phyloP scores from a whole-genome alignment of 2,329 filamentous ascomycete genomes.

The Talaromyces rugulosus region DNA sequence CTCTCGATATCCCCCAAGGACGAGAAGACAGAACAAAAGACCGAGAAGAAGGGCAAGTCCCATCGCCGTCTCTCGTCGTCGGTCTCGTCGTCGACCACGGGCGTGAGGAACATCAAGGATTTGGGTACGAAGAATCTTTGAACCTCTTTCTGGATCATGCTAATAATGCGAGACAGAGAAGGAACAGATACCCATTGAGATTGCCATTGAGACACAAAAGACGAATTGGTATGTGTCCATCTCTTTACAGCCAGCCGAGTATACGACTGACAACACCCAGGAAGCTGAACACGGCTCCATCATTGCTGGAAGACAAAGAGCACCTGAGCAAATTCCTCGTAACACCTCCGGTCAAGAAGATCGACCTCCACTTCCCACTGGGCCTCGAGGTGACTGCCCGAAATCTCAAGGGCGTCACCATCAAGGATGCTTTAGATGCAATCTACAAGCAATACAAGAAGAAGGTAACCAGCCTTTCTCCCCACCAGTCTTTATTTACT shows the following conservation, averaged over 20 bases:
- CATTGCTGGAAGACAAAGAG: conserved; percentile 74
- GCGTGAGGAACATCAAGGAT: conserved; percentile 78
- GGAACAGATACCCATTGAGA: conserved; percentile 65
- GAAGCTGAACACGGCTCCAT: conserved; percentile 88
- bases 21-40: conserved; percentile 58
- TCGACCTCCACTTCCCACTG: conserved; percentile 86
- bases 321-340: conserved; percentile 77
- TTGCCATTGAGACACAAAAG: conserved; percentile 79
- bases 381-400: conserved; percentile 83
- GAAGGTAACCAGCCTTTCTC: conserved; percentile 55
- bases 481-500: neutral
- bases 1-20: conserved; percentile 64
- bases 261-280: conserved; percentile 44
- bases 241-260: no score
- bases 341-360: conserved; percentile 82
- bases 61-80: conserved; percentile 70
- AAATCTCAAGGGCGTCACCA: conserved; percentile 90
- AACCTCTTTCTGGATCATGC: neutral
- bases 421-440: conserved; percentile 93
- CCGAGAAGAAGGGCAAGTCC: conserved; percentile 52
- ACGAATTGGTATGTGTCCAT: conserved; percentile 71
- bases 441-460: conserved; percentile 98
- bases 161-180: conserved; percentile 56
- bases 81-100: conserved; percentile 66
- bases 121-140: conserved; percentile 60